Base-by-base conservation (phyloP, 176 grass and related monocot genomes). In the Olyra latifolia region DNA sequence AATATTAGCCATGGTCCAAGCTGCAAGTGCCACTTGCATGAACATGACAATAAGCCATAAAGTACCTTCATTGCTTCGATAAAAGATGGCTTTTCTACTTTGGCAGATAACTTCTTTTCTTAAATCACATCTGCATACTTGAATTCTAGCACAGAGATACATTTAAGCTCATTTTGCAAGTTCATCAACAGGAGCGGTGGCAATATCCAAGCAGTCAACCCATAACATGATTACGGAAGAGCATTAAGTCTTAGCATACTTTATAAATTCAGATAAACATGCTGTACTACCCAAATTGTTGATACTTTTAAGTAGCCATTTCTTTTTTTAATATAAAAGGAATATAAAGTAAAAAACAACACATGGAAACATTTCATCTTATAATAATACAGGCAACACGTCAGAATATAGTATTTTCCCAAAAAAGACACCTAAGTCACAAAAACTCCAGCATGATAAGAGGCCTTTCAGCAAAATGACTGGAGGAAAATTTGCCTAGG, bases 61-160 rank as follows among this genome's bases (percentile, higher is more conserved):
- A 82, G 71, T 89, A 77, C 77, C 77, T 89, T 72, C 59, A 27
- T 85, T 30, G 57, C 28, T 84, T 81, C 40, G 5, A 85, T 89
- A 71, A 71, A 76, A 81, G 77, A 85, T 42, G 78, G 55, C 41
- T 85, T 81, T 80, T 81, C 77, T 85, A 89, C 48, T 48, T 29
- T 58, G 47, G 32, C 40, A 77, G 60, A 28, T 40, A 71, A 71
- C 82, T 77, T 71, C 77, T 64, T 76, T 85, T 76, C 64, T 66
- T 89, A n/a, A 76, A 81, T 54, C 77, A 58, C 28, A 64, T 71
- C 64, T 65, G 82, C 82, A 72, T 81, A 76, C 71, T 64, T 83
- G 66, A 47, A 84, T 85, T 81, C 65, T 71, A 81, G 10, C 41
- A 79, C 47, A 81, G 12, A 80, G 72, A 76, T 89, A 62, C 45